phyloP scores from a whole-genome alignment of 2,329 filamentous ascomycete species.

The Epichloe coenophiala region DNA sequence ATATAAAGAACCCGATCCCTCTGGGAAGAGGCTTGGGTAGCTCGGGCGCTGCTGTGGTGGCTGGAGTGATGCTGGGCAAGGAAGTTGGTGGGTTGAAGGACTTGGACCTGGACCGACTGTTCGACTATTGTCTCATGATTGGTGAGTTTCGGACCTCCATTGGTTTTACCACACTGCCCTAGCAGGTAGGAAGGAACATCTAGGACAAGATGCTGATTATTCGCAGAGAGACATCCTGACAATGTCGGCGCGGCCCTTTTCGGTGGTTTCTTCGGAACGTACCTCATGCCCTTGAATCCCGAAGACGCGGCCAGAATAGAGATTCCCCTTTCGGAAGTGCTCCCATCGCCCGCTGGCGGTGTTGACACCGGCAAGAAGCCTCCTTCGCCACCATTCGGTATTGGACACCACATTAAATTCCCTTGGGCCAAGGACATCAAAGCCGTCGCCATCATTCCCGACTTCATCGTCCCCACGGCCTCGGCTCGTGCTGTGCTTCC shows the following conservation, averaged over 20 bases:
- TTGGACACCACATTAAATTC: constrained; percentile 94
- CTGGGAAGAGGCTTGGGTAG: constrained; percentile 87
- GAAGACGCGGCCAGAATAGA: constrained; percentile 84
- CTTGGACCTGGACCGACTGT: constrained; percentile 65
- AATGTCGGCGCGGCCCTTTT: constrained; percentile 92
- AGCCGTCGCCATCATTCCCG: constrained; percentile 87
- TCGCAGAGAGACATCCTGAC: constrained; percentile 69
- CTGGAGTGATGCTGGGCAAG: constrained; percentile 85
- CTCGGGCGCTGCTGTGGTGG: constrained; percentile 88
- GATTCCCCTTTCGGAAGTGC: constrained; percentile 86
- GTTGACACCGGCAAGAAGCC: constrained; percentile 78
- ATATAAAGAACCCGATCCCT: constrained; percentile 92
- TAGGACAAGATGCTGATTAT: not conserved
- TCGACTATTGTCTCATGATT: constrained; percentile 97
- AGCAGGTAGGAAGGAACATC: too few relatives aligned
- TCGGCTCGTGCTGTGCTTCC: constrained; percentile 80
- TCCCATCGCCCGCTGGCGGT: constrained; percentile 80
- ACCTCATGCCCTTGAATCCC: constrained; percentile 80
- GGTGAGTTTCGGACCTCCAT: constrained; percentile 32
- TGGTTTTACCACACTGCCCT: too few relatives aligned
- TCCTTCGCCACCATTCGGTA: constrained; percentile 78
- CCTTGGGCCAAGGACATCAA: constrained; percentile 91
- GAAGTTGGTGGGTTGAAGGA: constrained; percentile 67
- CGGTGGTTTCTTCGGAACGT: constrained; percentile 92
- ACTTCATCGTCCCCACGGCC: constrained; percentile 92